Evolutionary conservation across 1,284 basidiomycete genomes (phyloP), one percentile per base, ranked within the genome.

Genomic region (Salmacisia buchloeana): DNA sequence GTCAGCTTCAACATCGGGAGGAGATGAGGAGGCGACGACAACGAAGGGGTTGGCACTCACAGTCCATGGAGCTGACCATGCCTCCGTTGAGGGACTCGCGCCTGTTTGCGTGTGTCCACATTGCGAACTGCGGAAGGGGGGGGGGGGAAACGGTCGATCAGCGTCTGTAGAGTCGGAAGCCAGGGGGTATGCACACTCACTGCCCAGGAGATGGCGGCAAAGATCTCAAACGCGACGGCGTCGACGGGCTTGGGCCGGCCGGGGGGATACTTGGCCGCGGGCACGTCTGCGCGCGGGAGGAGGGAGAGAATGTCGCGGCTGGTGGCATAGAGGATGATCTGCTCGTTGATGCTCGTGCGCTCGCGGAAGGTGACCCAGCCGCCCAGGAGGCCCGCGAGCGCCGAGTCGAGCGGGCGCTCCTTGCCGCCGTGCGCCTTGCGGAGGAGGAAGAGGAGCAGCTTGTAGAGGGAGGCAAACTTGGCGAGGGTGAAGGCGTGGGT

Each of bases 301-400:
- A 80, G 69, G 5, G 77, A 72, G 6, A 63, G 62, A 12, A 80
- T 66, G 36, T 76, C 71, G 31, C 79, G 68, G 10, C 73, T 72
- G 12, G 69, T 65, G 34, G 73, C 77, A 54, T 98, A 99, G 63
- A 99, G 86, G 10, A 98, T 96, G 70, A 98, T 97, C 90, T 94
- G 96, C 80, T 98, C 94, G 78, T 98, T 98, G 68, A 98, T 90
- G n/a, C 94, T 90, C 63, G 89, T 94, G 63, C 94, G 84, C 65
- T 97, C 88, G 9, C 96, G 92, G 76, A 99, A 99, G 2, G 96
- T 90, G 61, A 89, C 78, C 82, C 92, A 97, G 2, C 96, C 94
- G 5, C 93, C 92, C 52, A 97, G 82, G 34, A 96, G 82, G 18
- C 94, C 94, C 25, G 94, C 94, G 33, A 97, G 83, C 76, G 98